A percentile compares a stretch with the other conserved stretches of the same genome.
Evolutionary conservation across 192 early-diverging fungal species (phyloP).

Genomic region (Podila verticillata): DNA sequence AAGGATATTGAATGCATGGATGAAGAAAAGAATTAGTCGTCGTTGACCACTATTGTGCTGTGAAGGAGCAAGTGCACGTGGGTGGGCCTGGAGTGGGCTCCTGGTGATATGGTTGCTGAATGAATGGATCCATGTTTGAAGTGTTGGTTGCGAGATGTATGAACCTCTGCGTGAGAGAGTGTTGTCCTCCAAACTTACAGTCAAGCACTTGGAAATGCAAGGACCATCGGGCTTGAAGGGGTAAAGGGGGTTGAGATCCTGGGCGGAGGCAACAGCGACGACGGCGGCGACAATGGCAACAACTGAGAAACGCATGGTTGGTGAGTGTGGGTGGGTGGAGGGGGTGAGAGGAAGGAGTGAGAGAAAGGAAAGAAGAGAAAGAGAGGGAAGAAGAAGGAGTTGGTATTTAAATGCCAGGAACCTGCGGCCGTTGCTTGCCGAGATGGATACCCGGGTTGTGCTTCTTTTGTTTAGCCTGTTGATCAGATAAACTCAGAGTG

Average conservation of each 20-base stretch:
- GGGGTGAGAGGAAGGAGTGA: neutral
- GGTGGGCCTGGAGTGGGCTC: neutral
- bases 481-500: no score
- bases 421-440: neutral
- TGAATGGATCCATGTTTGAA: neutral
- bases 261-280: slow-evolving; percentile 27
- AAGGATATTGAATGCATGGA: neutral
- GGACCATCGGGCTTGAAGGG: slow-evolving; percentile 26
- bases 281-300: slow-evolving; percentile 11
- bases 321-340: neutral
- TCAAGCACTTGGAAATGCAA: slow-evolving; percentile 20
- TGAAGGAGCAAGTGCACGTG: neutral
- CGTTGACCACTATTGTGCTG: neutral
- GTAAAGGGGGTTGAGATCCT: slow-evolving; percentile 6
- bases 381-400: neutral
- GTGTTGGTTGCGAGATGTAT: neutral
- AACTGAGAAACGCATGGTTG: slow-evolving; percentile 4
- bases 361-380: neutral
- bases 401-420: neutral
- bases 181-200: slow-evolving; percentile 9
- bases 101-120: neutral
- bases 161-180: neutral
- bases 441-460: neutral
- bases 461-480: neutral
- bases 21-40: neutral